phyloP scores from a whole-genome alignment of 768 basidiomycete genomes.

The Rhodotorula diobovata region DNA sequence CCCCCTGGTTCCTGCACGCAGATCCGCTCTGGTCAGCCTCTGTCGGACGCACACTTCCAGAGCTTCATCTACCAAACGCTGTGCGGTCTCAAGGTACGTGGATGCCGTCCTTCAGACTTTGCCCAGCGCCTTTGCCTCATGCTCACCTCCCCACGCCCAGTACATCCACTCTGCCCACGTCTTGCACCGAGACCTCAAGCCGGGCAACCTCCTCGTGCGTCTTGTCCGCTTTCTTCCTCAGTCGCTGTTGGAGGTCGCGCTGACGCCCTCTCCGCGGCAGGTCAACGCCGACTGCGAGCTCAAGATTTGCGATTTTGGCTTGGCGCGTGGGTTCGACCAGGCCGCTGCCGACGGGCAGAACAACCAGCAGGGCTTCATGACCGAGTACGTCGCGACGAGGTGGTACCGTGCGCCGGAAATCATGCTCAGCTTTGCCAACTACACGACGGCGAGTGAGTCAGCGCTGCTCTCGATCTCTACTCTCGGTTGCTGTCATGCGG shows the following conservation, averaged over 20 bases:
- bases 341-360: constrained; percentile 54
- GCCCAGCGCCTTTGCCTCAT: not conserved
- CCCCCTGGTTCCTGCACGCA: constrained; percentile 26
- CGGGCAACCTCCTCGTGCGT: constrained; percentile 49
- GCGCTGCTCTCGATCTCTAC: not conserved
- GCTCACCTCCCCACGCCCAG: constrained; percentile 40
- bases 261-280: constrained; percentile 48
- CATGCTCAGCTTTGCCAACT: constrained; percentile 63
- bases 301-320: constrained; percentile 98
- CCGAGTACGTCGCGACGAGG: constrained; percentile 85
- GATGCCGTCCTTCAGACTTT: not conserved
- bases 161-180: constrained; percentile 54
- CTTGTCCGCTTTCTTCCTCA: not conserved
- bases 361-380: constrained; percentile 75
- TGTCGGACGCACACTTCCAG: constrained; percentile 53
- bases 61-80: constrained; percentile 98
- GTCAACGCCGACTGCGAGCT: constrained; percentile 98
- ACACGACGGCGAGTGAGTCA: constrained; percentile 50
- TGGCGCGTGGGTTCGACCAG: constrained; percentile 55
- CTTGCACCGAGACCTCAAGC: constrained; percentile 53
- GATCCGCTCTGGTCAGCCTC: constrained; percentile 52
- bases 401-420: constrained; percentile 99
- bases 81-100: constrained; percentile 78
- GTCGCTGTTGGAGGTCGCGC: not conserved
- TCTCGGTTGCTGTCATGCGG: too few species aligned